These are phyloP conservation scores for Daldinia childiae DNA, from an alignment of 495 filamentous ascomycete genomes.

Conservation along the genomic window DNA sequence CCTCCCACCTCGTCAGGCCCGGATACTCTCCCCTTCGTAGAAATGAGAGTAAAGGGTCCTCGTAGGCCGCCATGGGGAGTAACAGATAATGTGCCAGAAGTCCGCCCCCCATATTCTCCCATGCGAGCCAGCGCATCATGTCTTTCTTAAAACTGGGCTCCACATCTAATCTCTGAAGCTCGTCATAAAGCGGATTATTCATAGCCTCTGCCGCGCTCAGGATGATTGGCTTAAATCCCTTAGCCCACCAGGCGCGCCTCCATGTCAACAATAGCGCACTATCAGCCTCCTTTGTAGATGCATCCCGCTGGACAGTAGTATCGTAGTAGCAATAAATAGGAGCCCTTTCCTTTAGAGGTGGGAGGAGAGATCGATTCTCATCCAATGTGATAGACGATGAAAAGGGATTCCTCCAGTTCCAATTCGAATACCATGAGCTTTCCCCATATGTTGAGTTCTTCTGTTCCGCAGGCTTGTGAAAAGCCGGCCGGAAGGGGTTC, in stretches of 20 bases:
- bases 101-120: conserved; percentile 91
- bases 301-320: conserved; percentile 67
- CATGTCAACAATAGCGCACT: conserved; percentile 83
- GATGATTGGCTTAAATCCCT: conserved; percentile 88
- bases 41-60: conserved; percentile 74
- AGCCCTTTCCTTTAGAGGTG: conserved; percentile 74
- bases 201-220: conserved; percentile 83
- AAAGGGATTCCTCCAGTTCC: conserved; percentile 86
- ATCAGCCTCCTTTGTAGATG: conserved; percentile 72
- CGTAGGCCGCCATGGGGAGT: conserved; percentile 84
- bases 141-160: conserved; percentile 71
- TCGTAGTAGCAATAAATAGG: conserved; percentile 96
- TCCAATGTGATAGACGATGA: conserved; percentile 86
- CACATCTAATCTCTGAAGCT: conserved; percentile 65
- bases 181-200: conserved; percentile 81
- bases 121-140: conserved; percentile 87
- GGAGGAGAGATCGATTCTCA: conserved; percentile 86
- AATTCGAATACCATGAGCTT: conserved; percentile 85
- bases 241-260: conserved; percentile 93
- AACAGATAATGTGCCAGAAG: conserved; percentile 80
- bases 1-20: conserved; percentile 77
- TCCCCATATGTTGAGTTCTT: conserved; percentile 81
- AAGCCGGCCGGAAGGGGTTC: conserved; percentile 70
- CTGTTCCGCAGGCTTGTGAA: conserved; percentile 78
- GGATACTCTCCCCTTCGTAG: conserved; percentile 79